Evolutionary conservation across 1,284 basidiomycete species (phyloP).

Genomic region (Papiliotrema flavescens): DNA sequence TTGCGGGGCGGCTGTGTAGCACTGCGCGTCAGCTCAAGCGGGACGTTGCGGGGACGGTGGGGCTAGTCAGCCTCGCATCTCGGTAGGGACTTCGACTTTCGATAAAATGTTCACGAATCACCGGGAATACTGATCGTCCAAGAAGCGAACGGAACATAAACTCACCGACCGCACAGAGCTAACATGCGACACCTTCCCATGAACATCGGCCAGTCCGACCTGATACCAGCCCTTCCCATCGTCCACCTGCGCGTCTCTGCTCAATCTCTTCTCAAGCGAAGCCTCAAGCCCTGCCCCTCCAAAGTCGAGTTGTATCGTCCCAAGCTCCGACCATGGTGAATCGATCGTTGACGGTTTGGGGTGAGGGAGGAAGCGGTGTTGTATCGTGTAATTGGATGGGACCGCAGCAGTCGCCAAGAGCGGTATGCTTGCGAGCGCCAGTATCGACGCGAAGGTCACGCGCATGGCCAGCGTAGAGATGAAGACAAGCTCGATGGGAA

Average conservation of each 20-base stretch:
- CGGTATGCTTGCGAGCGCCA: no score
- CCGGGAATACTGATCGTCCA: no score
- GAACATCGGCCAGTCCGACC: not conserved
- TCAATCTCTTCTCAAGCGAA: not conserved
- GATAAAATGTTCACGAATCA: not conserved
- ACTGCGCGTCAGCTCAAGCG: not conserved
- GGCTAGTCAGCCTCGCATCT: no score
- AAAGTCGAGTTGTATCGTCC: not conserved
- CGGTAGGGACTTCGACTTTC: no score
- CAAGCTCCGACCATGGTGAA: not conserved
- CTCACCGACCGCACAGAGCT: conserved; percentile 1
- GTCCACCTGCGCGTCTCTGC: not conserved
- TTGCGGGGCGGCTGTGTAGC: not conserved
- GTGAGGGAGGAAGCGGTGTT: not conserved
- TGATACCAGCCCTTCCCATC: conserved; percentile 6
- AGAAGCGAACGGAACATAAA: not conserved
- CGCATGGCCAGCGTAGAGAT: no score
- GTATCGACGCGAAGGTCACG: no score
- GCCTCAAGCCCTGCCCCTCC: not conserved
- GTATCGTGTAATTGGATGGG: not conserved
- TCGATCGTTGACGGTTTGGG: not conserved
- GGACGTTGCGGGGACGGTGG: not conserved
- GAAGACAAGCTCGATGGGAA: no score
- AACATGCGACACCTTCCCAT: not conserved
- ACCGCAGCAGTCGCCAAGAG: no score